Conservation (phyloP, 2,329 filamentous ascomycete genomes). For the Gaeumannomyces tritici region DNA sequence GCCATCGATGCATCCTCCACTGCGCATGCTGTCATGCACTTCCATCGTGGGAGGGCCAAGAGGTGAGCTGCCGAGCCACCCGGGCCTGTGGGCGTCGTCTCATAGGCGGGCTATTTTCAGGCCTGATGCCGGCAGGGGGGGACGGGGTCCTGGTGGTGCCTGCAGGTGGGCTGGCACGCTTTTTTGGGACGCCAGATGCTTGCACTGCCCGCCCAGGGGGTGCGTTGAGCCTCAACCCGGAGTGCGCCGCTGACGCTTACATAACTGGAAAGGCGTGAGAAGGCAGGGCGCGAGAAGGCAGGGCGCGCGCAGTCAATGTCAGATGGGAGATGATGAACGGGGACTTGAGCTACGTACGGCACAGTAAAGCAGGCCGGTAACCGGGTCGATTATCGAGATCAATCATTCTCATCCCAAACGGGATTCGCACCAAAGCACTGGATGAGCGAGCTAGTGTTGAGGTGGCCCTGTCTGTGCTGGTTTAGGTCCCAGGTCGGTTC, state of each 20-base stretch:
- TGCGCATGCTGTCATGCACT: background rate
- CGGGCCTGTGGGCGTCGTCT: background rate
- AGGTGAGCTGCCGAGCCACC: too few species aligned
- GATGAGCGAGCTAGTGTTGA: background rate
- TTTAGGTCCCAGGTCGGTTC: background rate
- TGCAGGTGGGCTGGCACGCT: background rate
- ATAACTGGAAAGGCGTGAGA: background rate
- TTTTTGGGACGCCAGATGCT: background rate
- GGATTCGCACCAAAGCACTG: background rate
- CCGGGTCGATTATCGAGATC: background rate
- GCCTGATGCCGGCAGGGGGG: background rate
- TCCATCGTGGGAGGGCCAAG: too few species aligned
- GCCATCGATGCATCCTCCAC: background rate
- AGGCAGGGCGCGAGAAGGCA: background rate
- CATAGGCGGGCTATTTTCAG: background rate
- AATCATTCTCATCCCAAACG: background rate
- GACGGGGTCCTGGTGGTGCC: too few species aligned
- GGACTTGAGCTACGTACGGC: too few species aligned
- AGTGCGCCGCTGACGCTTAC: background rate
- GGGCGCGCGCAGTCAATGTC: too few species aligned
- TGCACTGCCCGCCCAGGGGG: background rate
- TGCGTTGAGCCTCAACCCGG: background rate
- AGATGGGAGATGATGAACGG: background rate
- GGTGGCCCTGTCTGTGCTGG: background rate
- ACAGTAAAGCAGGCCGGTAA: background rate